phyloP scores from a whole-genome alignment of 139 green algal species.

The Chlorella sp. region DNA sequence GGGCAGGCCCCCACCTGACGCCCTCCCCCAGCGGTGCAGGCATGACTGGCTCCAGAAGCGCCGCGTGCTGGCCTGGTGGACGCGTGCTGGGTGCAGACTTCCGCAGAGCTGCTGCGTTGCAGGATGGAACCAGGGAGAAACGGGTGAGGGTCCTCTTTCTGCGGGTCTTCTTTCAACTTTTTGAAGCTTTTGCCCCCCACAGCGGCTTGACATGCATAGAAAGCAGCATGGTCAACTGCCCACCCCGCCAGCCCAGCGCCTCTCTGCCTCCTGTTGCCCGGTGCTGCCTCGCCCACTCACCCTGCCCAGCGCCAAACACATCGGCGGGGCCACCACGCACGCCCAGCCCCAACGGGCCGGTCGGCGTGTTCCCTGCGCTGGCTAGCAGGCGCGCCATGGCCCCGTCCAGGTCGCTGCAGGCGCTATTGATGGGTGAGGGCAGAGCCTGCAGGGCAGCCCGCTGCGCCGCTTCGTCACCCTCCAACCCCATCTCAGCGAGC shows the following conservation, averaged over 20 bases:
- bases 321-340: not conserved
- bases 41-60: constrained; percentile 38
- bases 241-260: not conserved
- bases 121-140: no score
- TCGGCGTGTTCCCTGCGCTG: constrained; percentile 41
- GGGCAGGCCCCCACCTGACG: not conserved
- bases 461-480: not conserved
- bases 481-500: not conserved
- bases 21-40: constrained; percentile 39
- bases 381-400: constrained; percentile 34
- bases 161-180: no score
- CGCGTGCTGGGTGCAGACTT: no score
- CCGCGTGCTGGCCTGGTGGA: not conserved
- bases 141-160: no score
- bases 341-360: constrained; percentile 38
- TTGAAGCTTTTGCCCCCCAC: not conserved
- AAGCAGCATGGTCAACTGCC: not conserved
- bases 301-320: not conserved
- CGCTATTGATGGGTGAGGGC: constrained; percentile 22
- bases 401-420: constrained; percentile 16
- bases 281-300: not conserved
- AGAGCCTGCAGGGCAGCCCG: not conserved
- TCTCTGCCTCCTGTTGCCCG: no score
- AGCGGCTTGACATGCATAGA: not conserved
- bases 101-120: no score